Conservation (phyloP, 1,139 yeast species). For the Sugiyamaella sp. region DNA sequence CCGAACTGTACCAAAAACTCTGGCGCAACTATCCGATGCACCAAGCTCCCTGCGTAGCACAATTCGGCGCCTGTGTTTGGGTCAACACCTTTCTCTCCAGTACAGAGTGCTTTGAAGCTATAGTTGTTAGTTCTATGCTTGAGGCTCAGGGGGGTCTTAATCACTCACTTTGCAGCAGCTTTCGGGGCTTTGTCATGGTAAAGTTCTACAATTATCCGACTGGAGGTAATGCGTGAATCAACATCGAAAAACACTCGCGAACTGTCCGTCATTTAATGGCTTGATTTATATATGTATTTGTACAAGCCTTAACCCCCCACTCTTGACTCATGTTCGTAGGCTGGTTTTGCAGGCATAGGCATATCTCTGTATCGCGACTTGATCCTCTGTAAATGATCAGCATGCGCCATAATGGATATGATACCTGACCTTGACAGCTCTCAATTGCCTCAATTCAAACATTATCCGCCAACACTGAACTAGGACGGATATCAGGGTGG, state of each 20-base stretch:
- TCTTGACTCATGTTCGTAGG: too few relatives aligned
- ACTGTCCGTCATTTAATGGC: conserved; percentile 1
- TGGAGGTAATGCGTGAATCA: conserved; percentile 51
- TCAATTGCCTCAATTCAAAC: too few relatives aligned
- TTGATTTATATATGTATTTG: too few relatives aligned
- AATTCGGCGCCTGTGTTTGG: conserved; percentile 29
- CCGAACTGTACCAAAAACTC: conserved; percentile 86
- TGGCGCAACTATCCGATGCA: conserved; percentile 68
- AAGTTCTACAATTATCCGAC: conserved; percentile 69
- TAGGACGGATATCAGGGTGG: not conserved
- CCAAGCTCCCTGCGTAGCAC: conserved; percentile 51
- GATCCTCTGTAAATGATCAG: too few relatives aligned
- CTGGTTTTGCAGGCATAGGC: too few relatives aligned
- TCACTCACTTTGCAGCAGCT: conserved; percentile 57
- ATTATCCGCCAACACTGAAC: too few relatives aligned
- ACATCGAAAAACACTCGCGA: conserved; percentile 60
- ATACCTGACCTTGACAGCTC: too few relatives aligned
- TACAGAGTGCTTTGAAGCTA: conserved; percentile 38
- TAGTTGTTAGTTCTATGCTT: conserved; percentile 6
- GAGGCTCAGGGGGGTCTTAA: too few relatives aligned
- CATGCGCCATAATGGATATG: too few relatives aligned
- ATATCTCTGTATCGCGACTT: too few relatives aligned
- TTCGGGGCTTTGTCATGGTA: conserved; percentile 57
- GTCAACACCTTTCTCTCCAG: conserved; percentile 34
- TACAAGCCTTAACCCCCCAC: too few relatives aligned